Percentiles rank a stretch among this genome's conserved stretches.
Conservation (phyloP, 345 rosid genomes). For the Aegle marmelos region DNA sequence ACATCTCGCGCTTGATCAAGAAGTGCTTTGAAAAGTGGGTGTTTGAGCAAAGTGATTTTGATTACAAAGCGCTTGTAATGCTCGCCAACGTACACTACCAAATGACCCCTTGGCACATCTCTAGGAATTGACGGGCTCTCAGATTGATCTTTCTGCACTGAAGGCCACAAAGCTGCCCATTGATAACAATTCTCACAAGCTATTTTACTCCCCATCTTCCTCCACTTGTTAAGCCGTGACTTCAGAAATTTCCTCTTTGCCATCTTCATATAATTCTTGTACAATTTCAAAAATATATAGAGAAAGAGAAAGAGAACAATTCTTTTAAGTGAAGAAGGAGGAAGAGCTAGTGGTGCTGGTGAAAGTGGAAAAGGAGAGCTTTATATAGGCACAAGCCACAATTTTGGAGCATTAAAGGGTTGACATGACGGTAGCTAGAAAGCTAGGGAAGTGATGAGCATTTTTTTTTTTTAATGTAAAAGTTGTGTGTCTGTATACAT, state of each 20-base stretch:
- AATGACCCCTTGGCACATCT: conserved; percentile 86
- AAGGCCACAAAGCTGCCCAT: conserved; percentile 44
- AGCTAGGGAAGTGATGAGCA: conserved; percentile 16
- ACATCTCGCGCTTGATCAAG: conserved; percentile 73
- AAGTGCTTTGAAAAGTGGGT: conserved; percentile 76
- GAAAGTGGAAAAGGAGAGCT: conserved; percentile 19
- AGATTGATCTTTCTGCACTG: conserved; percentile 29
- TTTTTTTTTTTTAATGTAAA: not conserved
- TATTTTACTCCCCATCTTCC: conserved; percentile 42
- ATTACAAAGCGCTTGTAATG: conserved; percentile 64
- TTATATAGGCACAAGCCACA: conserved; percentile 35
- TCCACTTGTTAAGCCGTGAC: conserved; percentile 52
- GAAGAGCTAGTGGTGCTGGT: conserved; percentile 10
- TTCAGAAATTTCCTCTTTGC: conserved; percentile 43
- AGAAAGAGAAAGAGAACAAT: not conserved
- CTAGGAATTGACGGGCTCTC: conserved; percentile 42
- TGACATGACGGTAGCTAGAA: conserved; percentile 40
- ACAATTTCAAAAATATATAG: not conserved
- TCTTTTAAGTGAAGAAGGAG: no score
- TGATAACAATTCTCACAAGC: conserved; percentile 45
- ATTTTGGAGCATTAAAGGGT: conserved; percentile 38
- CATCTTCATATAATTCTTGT: conserved; percentile 17
- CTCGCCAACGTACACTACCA: conserved; percentile 82
- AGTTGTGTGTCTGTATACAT: no score
- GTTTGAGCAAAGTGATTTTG: conserved; percentile 58